Evolutionary conservation across 371 early-diverging fungal genomes (phyloP).

Genomic region (Funneliformis caledonium): DNA sequence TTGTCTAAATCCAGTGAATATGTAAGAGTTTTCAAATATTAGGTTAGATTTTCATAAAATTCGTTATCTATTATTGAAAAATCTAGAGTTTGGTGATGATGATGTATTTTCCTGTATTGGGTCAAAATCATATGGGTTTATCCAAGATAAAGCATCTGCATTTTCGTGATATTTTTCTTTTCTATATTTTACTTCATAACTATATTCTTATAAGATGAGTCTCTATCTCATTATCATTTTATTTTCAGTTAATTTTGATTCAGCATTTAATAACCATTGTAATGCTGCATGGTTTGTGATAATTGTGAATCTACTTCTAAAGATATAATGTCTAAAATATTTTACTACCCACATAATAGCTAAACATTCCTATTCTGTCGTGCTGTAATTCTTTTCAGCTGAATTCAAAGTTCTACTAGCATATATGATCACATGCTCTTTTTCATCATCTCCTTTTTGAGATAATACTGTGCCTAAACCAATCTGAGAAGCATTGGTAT

Average conservation of each 20-base stretch:
- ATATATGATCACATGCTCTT: conserved; percentile 36
- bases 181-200: too few species aligned
- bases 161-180: too few species aligned
- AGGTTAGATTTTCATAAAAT: too few species aligned
- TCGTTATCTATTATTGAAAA: too few species aligned
- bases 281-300: neutral
- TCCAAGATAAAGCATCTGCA: too few species aligned
- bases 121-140: too few species aligned
- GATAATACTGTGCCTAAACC: conserved; percentile 47
- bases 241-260: neutral
- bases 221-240: neutral
- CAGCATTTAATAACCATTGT: neutral
- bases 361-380: neutral
- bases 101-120: too few species aligned
- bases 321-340: neutral
- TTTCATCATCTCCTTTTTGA: conserved; percentile 41
- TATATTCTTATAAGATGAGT: too few species aligned
- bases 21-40: too few species aligned
- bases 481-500: conserved; percentile 47
- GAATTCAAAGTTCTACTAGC: neutral
- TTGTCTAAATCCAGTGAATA: too few species aligned
- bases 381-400: neutral
- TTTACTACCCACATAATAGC: neutral
- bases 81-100: too few species aligned
- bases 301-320: neutral